Base-by-base conservation (phyloP, 306 rosid species). In the Trifolium fragiferum region DNA sequence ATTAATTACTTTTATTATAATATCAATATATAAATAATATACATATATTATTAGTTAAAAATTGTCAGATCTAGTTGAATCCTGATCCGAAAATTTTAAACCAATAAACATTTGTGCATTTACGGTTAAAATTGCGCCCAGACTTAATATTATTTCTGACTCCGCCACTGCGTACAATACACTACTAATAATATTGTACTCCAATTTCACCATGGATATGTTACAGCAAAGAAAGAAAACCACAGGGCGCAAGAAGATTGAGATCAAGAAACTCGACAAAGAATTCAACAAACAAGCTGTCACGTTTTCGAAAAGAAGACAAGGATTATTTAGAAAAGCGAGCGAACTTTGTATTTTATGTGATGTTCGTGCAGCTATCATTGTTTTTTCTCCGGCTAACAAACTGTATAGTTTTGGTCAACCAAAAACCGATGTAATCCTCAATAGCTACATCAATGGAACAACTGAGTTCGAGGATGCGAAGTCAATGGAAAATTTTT, bases 241-340 rank as follows among this genome's bases (percentile, higher is more conserved):
- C 49, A 59, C 68, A 9, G 93, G 91, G 6, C 79, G 88, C 0
- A 83, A 75, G 70, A 89, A 74, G 81, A 87, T 87, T 3, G 89
- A 83, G 74, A 89, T 89, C 19, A 83, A 86, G 69, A 73, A 83
- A n/a, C 69, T 89, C 0, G 85, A 66, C 12, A 79, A 81, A 13
- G 61, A 55, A 1, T n/a, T 70, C 35, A 85, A 68, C 81, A 81
- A 74, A 71, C 88, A 89, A 25, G 89, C n/a, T n/a, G n/a, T 86
- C 14, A 89, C 92, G 0, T 84, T 88, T 82, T 86, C 87, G 1
- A 86, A 86, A 37, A 75, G 92, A 32, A 75, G 87, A 13, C 20
- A 70, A 1, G 87, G 94, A 0, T 33, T 87, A 9, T 89, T 89
- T 72, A 89, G 82, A 43, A 89, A 87, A 55, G 90, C 89, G 3